Evolutionary conservation across 1,284 basidiomycete species (phyloP), one percentile per base, ranked within the genome.

Genomic region (Ceratobasidium sp.): DNA sequence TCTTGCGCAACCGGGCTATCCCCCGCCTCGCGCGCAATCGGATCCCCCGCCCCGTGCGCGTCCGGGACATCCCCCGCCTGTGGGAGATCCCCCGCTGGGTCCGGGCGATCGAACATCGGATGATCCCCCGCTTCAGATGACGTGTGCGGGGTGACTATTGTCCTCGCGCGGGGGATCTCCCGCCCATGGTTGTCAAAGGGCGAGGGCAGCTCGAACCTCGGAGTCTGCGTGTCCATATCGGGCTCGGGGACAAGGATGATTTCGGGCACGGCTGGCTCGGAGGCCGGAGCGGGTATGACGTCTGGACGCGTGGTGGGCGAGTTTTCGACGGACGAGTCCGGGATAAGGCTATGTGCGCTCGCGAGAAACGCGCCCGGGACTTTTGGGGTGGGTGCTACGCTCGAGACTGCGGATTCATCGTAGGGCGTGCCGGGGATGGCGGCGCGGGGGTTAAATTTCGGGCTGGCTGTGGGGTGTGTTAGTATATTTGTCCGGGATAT

Each of bases 321-420:
- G 48, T 54, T 1, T 54, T 54, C 51, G 51, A 22, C 29, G 27
- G n/a, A 63, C 27, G 24, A 43, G 61, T 24, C 39, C 6, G 43
- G 43, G 24, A 19, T 11, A 24, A 63, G 61, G 19, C 61, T 63
- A 14, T 43, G 27, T 0, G 46, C 39, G 41, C 61, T 63, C 1
- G 61, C 61, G 24, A 63, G 39, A 16, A 46, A 63, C 39, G 61
- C 61, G 22, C 61, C 61, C 2, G 61, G 61, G 41, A 63, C 39
- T 41, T 63, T 63, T 24, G 61, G 43, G 5, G 39, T 63, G 0
- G 41, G 61, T 1, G 61, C 61, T 7, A 56, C 31, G 54, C 54
- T 56, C 31, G 54, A 31, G 0, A 31, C 19, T 8, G 54, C 54
- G 31, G 54, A 31, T 34, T 56, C 54, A 13, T 56, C 54, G 54